Percentiles rank a stretch among this genome's conserved stretches.
Conservation (phyloP, 1,139 yeast genomes). For the Pichia sorboxylosa region DNA sequence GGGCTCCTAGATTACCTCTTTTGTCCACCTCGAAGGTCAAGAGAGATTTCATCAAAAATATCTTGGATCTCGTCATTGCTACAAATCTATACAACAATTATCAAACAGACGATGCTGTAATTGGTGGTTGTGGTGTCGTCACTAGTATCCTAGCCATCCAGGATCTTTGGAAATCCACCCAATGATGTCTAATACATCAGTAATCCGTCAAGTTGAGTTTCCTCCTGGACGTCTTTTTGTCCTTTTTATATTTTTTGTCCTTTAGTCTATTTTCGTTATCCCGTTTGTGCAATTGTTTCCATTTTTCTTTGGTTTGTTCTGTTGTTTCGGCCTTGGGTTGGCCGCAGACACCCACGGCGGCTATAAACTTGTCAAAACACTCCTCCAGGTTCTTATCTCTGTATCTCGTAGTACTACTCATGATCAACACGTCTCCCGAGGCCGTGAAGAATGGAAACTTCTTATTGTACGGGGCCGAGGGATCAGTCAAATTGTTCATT, state of each 20-base stretch:
- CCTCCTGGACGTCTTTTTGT: conserved; percentile 15
- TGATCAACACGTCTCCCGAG: conserved; percentile 17
- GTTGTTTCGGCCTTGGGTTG: conserved; percentile 10
- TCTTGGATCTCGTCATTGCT: conserved; percentile 67
- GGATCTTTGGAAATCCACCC: conserved; percentile 46
- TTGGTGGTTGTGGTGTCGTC: conserved; percentile 76
- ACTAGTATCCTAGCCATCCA: conserved; percentile 71
- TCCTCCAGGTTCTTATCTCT: conserved; percentile 19
- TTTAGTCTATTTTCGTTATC: conserved; percentile 16
- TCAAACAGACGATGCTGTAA: conserved; percentile 63
- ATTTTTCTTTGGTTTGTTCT: conserved; percentile 12
- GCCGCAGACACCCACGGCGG: conserved; percentile 16
- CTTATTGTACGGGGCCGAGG: conserved; percentile 11
- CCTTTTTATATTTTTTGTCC: conserved; percentile 14
- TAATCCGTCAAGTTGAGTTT: conserved; percentile 14
- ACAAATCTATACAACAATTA: conserved; percentile 53
- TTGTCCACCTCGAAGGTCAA: conserved; percentile 27
- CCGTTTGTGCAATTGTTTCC: conserved; percentile 15
- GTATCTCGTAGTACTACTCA: conserved; percentile 17
- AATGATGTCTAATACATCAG: neutral
- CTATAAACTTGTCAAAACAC: conserved; percentile 18
- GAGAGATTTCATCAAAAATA: conserved; percentile 69
- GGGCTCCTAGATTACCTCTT: conserved; percentile 2
- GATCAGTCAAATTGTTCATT: conserved; percentile 15
- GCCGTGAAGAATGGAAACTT: conserved; percentile 19